Base-by-base conservation (phyloP, 2,329 filamentous ascomycete genomes). In the Aspergillus ochraceus region DNA sequence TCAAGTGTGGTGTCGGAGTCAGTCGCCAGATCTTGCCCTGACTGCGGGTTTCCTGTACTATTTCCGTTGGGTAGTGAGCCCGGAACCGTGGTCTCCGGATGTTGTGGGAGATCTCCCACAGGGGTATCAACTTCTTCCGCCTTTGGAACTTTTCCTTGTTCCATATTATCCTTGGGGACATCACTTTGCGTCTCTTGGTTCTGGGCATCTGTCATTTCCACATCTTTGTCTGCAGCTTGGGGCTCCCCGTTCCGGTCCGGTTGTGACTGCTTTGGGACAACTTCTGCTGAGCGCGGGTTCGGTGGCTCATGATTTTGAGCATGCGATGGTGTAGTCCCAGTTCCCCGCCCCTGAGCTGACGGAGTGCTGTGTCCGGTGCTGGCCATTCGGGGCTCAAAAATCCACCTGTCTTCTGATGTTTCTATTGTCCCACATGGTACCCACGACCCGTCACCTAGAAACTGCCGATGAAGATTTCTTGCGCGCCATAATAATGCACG, bases 381-480 rank as follows among this genome's bases (percentile, higher is more conserved):
- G 52, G 58, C 57, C 32, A 65, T 58, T 47, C 67, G 66, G 20
- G 78, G 75, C 58, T 77, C 72, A 70, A 83, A 82, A 52, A 84
- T 73, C 62, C 71, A 74, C 57, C 76, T 74, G 63, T 86, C 84
- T 50, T 80, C 76, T 5, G 75, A 71, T 12, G 80, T 81, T 61
- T 86, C 82, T 20, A 86, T 77, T 39, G 75, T 68, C 36, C 80
- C 84, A 63, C 80, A 81, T 4, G 86, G 85, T 64, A 85, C 82
- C 82, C 85, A 89, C 14, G 79, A 77, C 12, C 82, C 79, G 67
- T 89, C 86, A 10, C 86, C 86, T 51, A 86, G 77, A 42, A 89
- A 81, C 61, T 84, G 79, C 60, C 82, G 80, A 62, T 86, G 79
- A 45, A 88, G 69, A 59, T 81, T 81, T 68, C 87, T 86, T 20